Evolutionary conservation across 2,329 filamentous ascomycete genomes (phyloP).

Genomic region (Celoporthe dispersa): DNA sequence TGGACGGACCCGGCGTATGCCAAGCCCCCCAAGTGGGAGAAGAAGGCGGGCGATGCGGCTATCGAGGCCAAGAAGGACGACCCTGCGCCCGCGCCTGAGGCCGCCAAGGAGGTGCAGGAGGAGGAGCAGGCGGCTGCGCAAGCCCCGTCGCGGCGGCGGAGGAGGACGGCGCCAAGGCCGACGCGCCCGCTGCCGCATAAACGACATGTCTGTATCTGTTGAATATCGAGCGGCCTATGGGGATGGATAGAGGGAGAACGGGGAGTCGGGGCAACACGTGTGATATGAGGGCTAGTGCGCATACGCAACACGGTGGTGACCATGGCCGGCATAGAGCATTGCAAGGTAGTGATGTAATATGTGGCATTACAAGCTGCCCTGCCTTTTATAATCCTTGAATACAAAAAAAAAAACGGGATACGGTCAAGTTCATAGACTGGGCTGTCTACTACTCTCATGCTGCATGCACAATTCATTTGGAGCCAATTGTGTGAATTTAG

Average conservation of each 20-base stretch:
- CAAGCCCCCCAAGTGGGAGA: constrained; percentile 67
- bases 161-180: constrained; percentile 42
- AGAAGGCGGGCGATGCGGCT: constrained; percentile 44
- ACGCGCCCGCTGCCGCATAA: constrained; percentile 42
- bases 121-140: constrained; percentile 9
- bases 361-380: constrained; percentile 12
- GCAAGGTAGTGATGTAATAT: constrained; percentile 1
- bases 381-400: constrained; percentile 9
- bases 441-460: constrained; percentile 1
- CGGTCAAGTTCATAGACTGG: constrained; percentile 10
- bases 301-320: constrained; percentile 1
- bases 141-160: constrained; percentile 39
- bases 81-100: constrained; percentile 37
- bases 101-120: constrained; percentile 23
- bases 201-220: constrained; percentile 35
- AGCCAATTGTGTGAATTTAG: neutral
- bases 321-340: constrained; percentile 3
- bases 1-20: constrained; percentile 78
- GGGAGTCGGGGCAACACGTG: neutral
- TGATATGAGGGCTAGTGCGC: neutral
- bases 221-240: neutral
- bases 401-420: neutral
- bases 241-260: neutral
- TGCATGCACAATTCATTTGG: neutral
- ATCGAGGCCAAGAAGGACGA: constrained; percentile 42